Percentiles rank a stretch among this genome's conserved stretches.
These are phyloP conservation scores for Fusarium abutilonis DNA, from an alignment of 2,329 filamentous ascomycete genomes.

Conservation along the genomic window DNA sequence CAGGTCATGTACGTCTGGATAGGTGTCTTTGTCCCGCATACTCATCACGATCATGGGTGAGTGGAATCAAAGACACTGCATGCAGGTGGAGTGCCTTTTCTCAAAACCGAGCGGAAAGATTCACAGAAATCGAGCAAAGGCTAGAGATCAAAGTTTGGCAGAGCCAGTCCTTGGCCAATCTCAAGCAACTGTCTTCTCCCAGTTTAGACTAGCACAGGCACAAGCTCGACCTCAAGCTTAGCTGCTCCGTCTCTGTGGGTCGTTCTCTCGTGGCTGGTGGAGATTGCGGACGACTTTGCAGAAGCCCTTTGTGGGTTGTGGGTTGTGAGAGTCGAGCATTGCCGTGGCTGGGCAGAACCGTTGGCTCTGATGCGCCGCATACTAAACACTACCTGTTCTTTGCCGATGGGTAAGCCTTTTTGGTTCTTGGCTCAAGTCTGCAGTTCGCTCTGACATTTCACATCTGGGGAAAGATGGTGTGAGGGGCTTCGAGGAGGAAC, in stretches of 20 bases:
- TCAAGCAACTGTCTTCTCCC: slow-evolving; percentile 23
- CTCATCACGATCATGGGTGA: slow-evolving; percentile 39
- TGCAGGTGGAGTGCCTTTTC: slow-evolving; percentile 32
- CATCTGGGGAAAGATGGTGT: slow-evolving; percentile 6
- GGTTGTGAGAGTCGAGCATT: slow-evolving; percentile 16
- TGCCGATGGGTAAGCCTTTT: neutral
- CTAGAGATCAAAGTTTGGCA: slow-evolving; percentile 38
- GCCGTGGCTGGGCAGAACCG: slow-evolving; percentile 19
- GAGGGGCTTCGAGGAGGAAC: slow-evolving; percentile 31
- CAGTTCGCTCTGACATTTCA: neutral
- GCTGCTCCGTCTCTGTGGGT: slow-evolving; percentile 24
- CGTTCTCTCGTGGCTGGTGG: slow-evolving; percentile 38
- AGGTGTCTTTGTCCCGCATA: slow-evolving; percentile 21
- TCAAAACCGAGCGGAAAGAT: slow-evolving; percentile 25
- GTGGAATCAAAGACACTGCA: slow-evolving; percentile 31
- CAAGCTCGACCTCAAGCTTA: slow-evolving; percentile 29
- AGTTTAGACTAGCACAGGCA: slow-evolving; percentile 30
- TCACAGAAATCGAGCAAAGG: slow-evolving; percentile 23
- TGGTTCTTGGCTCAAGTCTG: neutral
- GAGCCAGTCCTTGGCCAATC: slow-evolving; percentile 23
- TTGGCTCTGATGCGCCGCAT: slow-evolving; percentile 9
- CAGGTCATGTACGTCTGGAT: slow-evolving; percentile 5
- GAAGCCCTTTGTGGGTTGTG: slow-evolving; percentile 1
- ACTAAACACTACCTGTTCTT: slow-evolving; percentile 6
- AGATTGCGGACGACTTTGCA: slow-evolving; percentile 26